Conservation (phyloP, 495 filamentous ascomycete species). For the Usnea hakonensis region DNA sequence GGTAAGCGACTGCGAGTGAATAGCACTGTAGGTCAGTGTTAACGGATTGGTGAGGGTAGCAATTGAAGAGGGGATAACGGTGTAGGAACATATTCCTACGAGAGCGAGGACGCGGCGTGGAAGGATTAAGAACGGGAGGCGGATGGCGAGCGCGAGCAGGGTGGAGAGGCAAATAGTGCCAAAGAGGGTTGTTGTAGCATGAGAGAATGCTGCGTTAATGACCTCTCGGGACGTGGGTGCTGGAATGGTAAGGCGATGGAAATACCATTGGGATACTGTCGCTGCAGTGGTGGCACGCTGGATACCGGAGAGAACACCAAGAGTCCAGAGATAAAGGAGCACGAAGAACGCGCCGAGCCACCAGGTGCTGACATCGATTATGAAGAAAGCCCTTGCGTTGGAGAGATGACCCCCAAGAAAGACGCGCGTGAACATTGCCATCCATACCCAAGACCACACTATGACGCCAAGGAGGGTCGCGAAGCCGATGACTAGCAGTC, state of each 20-base stretch:
- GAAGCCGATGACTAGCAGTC: slow-evolving; percentile 74
- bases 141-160: slow-evolving; percentile 67
- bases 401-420: slow-evolving; percentile 80
- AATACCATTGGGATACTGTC: slow-evolving; percentile 97
- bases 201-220: slow-evolving; percentile 70
- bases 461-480: slow-evolving; percentile 67
- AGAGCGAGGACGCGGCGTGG: slow-evolving; percentile 62
- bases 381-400: slow-evolving; percentile 49
- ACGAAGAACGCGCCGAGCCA: slow-evolving; percentile 86
- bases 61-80: slow-evolving; percentile 74
- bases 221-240: slow-evolving; percentile 67
- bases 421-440: slow-evolving; percentile 91
- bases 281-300: slow-evolving; percentile 89
- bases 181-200: slow-evolving; percentile 79
- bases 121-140: slow-evolving; percentile 77
- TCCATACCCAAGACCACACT: slow-evolving; percentile 90
- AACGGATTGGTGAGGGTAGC: slow-evolving; percentile 81
- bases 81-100: slow-evolving; percentile 58
- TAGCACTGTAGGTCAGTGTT: slow-evolving; percentile 84
- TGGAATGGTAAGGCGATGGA: slow-evolving; percentile 79
- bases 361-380: slow-evolving; percentile 82
- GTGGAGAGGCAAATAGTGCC: slow-evolving; percentile 86
- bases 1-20: slow-evolving; percentile 77
- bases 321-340: slow-evolving; percentile 89
- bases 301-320: slow-evolving; percentile 74